Percentiles rank a stretch among this genome's conserved stretches.
Conservation (phyloP, 768 basidiomycete species). For the Strobilomyces echinocephalus region DNA sequence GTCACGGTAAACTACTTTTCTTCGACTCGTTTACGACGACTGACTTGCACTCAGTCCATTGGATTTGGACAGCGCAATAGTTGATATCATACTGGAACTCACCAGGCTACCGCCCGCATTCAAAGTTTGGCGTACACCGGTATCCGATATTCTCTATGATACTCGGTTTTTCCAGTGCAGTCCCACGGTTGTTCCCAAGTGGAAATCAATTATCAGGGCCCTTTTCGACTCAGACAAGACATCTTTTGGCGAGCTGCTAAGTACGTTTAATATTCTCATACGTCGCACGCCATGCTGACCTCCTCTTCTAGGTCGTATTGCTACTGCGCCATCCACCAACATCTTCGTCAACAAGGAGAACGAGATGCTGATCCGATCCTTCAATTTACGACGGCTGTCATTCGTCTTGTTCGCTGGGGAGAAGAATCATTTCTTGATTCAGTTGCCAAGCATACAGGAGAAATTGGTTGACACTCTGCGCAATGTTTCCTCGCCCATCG, state of each 20-base stretch:
- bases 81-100: constrained; percentile 74
- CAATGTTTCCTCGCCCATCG: constrained; percentile 71
- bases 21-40: neutral
- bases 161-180: constrained; percentile 79
- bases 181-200: constrained; percentile 51
- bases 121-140: constrained; percentile 80
- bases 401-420: constrained; percentile 84
- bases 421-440: constrained; percentile 85
- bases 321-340: constrained; percentile 84
- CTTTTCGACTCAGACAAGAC: constrained; percentile 85
- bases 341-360: constrained; percentile 96
- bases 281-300: constrained; percentile 20
- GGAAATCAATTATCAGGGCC: constrained; percentile 74
- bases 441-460: constrained; percentile 93
- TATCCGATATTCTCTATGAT: constrained; percentile 81
- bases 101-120: constrained; percentile 67
- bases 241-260: constrained; percentile 76
- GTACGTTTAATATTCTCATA: constrained; percentile 42
- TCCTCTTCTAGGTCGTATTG: constrained; percentile 57
- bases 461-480: constrained; percentile 91
- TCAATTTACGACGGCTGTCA: constrained; percentile 83
- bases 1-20: constrained; percentile 46
- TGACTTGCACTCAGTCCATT: constrained; percentile 52
- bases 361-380: constrained; percentile 81
- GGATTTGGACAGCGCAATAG: constrained; percentile 65